phyloP scores from a whole-genome alignment of 176 grass and related monocot genomes.

The Dendrocalamus sinicus region DNA sequence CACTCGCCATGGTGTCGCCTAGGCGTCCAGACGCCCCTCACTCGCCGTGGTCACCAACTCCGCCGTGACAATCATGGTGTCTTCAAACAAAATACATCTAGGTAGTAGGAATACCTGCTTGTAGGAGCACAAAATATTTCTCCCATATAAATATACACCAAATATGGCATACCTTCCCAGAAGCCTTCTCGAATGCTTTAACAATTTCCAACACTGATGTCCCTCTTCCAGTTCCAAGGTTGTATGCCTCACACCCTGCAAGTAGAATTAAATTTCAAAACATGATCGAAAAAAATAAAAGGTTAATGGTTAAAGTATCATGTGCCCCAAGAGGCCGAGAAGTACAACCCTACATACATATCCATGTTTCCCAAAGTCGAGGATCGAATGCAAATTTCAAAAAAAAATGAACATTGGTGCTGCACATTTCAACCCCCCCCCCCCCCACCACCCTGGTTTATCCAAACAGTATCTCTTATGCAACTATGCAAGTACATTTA shows the following conservation, averaged over 20 bases:
- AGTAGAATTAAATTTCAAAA: conserved; percentile 36
- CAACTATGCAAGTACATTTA: not conserved
- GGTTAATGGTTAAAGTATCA: not conserved
- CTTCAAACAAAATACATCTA: conserved; percentile 13
- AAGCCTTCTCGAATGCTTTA: conserved; percentile 91
- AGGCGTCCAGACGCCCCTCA: too few species aligned
- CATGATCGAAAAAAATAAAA: conserved; percentile 28
- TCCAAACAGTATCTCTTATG: not conserved
- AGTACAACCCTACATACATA: not conserved
- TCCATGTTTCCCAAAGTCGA: not conserved
- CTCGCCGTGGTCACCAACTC: too few species aligned
- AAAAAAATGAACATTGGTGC: not conserved
- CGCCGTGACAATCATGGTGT: too few species aligned
- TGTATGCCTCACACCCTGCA: conserved; percentile 87
- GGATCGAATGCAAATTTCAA: not conserved
- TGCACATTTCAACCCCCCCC: not conserved
- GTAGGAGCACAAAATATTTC: not conserved
- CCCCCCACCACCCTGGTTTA: too few species aligned
- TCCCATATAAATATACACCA: not conserved
- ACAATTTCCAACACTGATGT: conserved; percentile 98
- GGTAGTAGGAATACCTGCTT: conserved; percentile 7
- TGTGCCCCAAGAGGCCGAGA: not conserved
- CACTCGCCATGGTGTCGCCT: too few species aligned
- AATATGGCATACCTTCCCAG: conserved; percentile 75
- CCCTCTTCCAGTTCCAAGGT: conserved; percentile 90